Conservation (phyloP, 2,329 filamentous ascomycete genomes). For the Colletotrichum sojae region DNA sequence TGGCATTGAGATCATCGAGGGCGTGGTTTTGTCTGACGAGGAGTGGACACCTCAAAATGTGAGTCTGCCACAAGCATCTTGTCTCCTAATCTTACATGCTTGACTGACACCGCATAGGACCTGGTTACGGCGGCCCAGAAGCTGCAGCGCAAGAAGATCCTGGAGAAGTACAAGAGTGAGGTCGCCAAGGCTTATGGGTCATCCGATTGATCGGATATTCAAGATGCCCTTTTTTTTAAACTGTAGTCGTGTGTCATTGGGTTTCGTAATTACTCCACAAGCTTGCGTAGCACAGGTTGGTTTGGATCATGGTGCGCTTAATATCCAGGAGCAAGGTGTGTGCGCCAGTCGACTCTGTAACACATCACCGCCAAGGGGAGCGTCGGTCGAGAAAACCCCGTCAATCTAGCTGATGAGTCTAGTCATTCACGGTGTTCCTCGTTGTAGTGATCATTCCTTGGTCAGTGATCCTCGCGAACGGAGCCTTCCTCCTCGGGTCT, state of each 20-base stretch:
- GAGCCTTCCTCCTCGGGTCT: no score
- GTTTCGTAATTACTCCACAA: background rate
- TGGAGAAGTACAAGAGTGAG: conserved; percentile 72
- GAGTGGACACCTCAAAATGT: conserved; percentile 84
- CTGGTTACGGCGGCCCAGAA: conserved; percentile 80
- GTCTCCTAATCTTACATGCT: no score
- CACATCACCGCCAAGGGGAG: background rate
- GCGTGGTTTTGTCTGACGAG: conserved; percentile 79
- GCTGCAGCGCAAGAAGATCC: conserved; percentile 78
- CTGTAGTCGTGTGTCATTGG: conserved; percentile 19
- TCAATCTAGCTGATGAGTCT: background rate
- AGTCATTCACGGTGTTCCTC: background rate
- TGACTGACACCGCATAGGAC: conserved; percentile 60
- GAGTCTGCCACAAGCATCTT: conserved; percentile 53
- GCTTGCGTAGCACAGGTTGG: conserved; percentile 24
- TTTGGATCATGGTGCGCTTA: conserved; percentile 35
- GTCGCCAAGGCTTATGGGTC: conserved; percentile 72
- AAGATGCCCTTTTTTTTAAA: conserved; percentile 12
- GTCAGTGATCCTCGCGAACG: no score
- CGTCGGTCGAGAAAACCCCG: background rate
- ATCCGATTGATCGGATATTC: conserved; percentile 38
- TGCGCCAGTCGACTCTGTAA: conserved; percentile 24
- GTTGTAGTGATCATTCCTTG: no score
- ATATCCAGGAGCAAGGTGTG: conserved; percentile 39
- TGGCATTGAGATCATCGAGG: conserved; percentile 79